Percentiles rank a stretch among this genome's conserved stretches.
These are phyloP conservation scores for Tolypocladium cylindrosporum DNA, from an alignment of 2,329 filamentous ascomycete species.

Conservation along the genomic window DNA sequence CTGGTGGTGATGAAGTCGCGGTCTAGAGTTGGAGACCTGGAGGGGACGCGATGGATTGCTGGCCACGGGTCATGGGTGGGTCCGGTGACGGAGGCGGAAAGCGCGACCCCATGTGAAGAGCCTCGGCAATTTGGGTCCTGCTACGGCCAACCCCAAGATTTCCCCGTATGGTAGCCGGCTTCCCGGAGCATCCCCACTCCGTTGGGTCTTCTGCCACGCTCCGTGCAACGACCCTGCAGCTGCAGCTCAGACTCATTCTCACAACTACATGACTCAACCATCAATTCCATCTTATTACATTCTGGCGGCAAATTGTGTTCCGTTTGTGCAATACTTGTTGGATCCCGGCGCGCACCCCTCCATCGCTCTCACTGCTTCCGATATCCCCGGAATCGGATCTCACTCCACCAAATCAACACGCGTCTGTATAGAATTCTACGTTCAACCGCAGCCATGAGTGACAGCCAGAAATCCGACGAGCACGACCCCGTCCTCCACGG, in stretches of 20 bases:
- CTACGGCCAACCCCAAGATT: background rate
- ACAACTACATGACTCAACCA: background rate
- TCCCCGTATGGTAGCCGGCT: background rate
- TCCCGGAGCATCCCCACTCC: background rate
- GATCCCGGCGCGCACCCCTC: no score
- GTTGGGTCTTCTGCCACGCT: background rate
- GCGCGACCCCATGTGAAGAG: background rate
- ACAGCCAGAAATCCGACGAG: background rate
- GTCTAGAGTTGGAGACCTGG: background rate
- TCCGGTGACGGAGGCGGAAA: background rate
- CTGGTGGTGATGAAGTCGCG: background rate
- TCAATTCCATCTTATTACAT: background rate
- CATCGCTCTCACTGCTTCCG: background rate
- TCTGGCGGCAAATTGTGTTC: background rate
- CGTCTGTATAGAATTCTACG: background rate
- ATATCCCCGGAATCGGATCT: background rate
- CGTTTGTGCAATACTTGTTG: background rate
- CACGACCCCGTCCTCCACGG: slow-evolving; percentile 15
- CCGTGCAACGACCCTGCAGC: background rate
- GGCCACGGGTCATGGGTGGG: background rate
- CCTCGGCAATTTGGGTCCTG: background rate
- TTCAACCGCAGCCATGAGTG: slow-evolving; percentile 4
- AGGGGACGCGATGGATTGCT: background rate
- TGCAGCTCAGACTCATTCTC: background rate
- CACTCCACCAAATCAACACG: background rate